phyloP scores from a whole-genome alignment of 208 protist genomes.

The Acanthamoeba divionensis region DNA sequence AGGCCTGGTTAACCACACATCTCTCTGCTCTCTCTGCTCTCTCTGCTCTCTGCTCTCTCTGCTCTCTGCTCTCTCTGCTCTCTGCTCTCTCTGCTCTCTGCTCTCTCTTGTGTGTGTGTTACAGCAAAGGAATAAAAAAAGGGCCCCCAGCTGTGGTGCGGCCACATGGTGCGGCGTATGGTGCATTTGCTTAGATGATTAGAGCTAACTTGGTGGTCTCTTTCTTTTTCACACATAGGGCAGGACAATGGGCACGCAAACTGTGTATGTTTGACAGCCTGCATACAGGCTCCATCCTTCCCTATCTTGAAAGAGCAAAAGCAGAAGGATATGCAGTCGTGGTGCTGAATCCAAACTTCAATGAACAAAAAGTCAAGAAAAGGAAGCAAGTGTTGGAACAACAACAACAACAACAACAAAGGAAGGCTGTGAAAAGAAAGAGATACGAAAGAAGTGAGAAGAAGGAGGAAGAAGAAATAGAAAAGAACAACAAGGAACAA shows the following conservation, averaged over 20 bases:
- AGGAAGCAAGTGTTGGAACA: not conserved
- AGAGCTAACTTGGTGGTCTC: no score
- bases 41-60: no score
- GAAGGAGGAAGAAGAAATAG: not conserved
- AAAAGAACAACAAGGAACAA: not conserved
- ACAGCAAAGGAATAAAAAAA: no score
- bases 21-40: no score
- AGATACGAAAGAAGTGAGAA: not conserved
- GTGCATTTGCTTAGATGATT: no score
- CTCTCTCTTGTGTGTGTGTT: no score
- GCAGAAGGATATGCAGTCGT: not conserved
- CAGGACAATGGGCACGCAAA: conserved; percentile 27
- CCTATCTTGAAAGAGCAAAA: not conserved
- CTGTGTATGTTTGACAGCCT: conserved; percentile 3
- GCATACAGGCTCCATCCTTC: not conserved
- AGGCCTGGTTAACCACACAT: no score
- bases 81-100: no score
- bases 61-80: no score
- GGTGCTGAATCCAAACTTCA: conserved; percentile 19
- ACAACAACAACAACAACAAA: not conserved
- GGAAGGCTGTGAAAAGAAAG: not conserved
- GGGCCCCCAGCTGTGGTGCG: no score
- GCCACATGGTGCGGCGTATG: no score
- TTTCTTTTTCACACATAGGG: not conserved
- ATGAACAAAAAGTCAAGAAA: not conserved